These are phyloP conservation scores for Solanum dulcamara DNA, from an alignment of 257 asterid genomes.

Conservation along the genomic window DNA sequence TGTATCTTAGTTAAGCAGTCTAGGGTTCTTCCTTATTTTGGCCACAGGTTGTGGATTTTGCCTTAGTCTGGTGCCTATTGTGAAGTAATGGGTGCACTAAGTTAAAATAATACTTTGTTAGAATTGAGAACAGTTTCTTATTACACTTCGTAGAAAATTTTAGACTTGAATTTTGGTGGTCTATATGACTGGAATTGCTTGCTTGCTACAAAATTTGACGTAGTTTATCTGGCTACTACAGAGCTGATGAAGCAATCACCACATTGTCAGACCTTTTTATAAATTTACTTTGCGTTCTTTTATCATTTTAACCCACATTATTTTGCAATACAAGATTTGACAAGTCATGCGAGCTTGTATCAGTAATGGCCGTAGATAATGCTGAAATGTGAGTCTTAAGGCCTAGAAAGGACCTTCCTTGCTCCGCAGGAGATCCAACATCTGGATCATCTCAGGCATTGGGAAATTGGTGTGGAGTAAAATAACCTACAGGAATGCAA, in stretches of 20 bases:
- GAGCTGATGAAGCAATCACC: not conserved
- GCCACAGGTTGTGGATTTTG: not conserved
- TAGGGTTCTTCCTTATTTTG: not conserved
- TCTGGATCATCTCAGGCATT: not conserved
- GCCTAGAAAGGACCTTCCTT: not conserved
- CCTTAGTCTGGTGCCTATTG: not conserved
- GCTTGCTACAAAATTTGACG: not conserved
- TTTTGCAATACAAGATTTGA: not conserved
- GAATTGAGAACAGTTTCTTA: not conserved
- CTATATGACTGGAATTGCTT: not conserved
- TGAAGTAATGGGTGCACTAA: not conserved
- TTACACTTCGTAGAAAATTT: not conserved
- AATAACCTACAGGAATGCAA: not conserved
- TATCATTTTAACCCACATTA: not conserved
- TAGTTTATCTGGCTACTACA: not conserved
- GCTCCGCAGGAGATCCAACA: not conserved
- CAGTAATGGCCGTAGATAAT: not conserved
- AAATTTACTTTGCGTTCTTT: not conserved
- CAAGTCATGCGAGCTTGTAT: not conserved
- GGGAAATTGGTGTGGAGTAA: not conserved
- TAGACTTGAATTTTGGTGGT: not conserved
- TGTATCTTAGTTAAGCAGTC: constrained; percentile 9
- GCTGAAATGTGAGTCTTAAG: not conserved
- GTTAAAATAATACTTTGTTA: not conserved
- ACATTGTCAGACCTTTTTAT: not conserved